Base-by-base conservation (phyloP, 768 basidiomycete species). In the Russula brevipes region DNA sequence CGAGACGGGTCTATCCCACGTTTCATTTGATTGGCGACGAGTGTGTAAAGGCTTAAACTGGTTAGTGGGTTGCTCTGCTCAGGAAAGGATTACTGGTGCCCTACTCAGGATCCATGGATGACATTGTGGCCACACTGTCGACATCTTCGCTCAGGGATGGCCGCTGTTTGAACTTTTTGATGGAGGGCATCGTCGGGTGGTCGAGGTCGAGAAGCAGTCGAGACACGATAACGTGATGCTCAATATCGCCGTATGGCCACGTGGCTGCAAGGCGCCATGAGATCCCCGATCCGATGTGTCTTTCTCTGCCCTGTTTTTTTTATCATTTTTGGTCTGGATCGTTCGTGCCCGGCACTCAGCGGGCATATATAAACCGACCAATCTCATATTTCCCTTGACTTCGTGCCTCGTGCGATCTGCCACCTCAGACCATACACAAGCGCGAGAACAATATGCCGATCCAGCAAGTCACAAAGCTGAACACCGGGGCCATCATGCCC, bases 401-500 rank as follows among this genome's bases (percentile, higher is more conserved):
- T 39, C 8, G 12, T 1, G 16, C 41, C 19, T 52, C 6, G 14
- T 45, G 4, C n/a, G 38, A 35, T 33, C 41, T 42, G 6, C 19
- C 51, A 17, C 44, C 36, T 33, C 19, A 16, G n/a, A 24, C 12
- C 41, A 31, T 47, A 39, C 41, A 53, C 59, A 60, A n/a, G 10
- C 8, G 19, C 35, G 17, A n/a, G 17, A 44, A 16, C 3, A 31
- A 54, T n/a, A n/a, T 64, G 63, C 49, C 63, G 24, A 50, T 60
- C 33, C 59, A 56, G 31, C 41, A 30, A 55, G 41, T 42, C 46
- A 45, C 58, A 51, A 87, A 80, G 64, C 83, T 92, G 68, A 91
- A 89, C 79, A 91, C 86, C 33, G 88, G 89, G 31, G 83, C 82
- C 54, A 77, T 81, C 69, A 92, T 94, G 80, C 89, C 90, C 14